Evolutionary conservation across 305 asterid genomes (phyloP).

Genomic region (Rubia peregrina): DNA sequence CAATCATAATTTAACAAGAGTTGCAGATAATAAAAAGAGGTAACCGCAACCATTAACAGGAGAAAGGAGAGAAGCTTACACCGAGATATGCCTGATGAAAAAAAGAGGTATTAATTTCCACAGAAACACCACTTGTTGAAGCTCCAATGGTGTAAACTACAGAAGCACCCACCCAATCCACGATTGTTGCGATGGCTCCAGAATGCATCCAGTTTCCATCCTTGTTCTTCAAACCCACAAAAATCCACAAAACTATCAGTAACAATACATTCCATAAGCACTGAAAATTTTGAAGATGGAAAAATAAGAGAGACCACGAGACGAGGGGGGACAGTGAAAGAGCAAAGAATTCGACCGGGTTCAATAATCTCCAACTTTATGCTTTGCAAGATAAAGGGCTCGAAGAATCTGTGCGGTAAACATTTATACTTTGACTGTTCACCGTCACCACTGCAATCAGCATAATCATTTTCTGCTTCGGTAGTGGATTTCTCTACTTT

Average conservation of each 20-base stretch:
- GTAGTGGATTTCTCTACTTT: background rate
- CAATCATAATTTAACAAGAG: background rate
- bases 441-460: background rate
- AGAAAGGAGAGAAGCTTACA: conserved; percentile 11
- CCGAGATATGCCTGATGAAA: conserved; percentile 19
- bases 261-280: no score
- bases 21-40: background rate
- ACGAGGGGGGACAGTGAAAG: conserved; percentile 72
- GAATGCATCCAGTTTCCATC: conserved; percentile 17
- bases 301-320: conserved; percentile 41
- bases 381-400: conserved; percentile 61
- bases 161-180: conserved; percentile 21
- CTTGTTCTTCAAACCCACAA: conserved; percentile 9
- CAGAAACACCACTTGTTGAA: conserved; percentile 19
- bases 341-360: conserved; percentile 66
- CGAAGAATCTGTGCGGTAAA: conserved; percentile 51
- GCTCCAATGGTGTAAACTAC: conserved; percentile 17
- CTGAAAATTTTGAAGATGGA: background rate
- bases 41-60: background rate
- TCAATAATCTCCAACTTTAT: conserved; percentile 51
- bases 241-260: background rate
- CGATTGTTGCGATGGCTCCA: conserved; percentile 22
- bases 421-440: conserved; percentile 46
- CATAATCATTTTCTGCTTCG: background rate
- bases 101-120: conserved; percentile 23